phyloP scores from a whole-genome alignment of 1,139 yeast genomes.

The Protomyces macrosporus region DNA sequence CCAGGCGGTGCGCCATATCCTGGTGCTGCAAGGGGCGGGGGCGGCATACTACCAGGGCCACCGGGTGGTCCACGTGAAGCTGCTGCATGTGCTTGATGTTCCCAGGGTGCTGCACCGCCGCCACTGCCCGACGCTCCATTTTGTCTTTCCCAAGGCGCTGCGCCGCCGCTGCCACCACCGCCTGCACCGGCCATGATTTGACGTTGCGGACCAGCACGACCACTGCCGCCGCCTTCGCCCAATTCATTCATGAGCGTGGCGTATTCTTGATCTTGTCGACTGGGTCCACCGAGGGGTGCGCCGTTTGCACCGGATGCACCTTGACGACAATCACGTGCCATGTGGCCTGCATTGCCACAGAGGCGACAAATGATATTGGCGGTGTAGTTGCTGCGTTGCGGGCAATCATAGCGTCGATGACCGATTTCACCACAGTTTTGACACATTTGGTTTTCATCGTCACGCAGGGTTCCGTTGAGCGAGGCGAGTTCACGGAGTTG shows the following conservation, averaged over 20 bases:
- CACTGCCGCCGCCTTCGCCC: slow-evolving; percentile 22
- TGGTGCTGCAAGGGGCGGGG: slow-evolving; percentile 24
- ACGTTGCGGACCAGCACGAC: neutral
- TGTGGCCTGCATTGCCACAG: slow-evolving; percentile 83
- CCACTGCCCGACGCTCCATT: neutral
- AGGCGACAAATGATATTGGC: slow-evolving; percentile 62
- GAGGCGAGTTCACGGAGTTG: slow-evolving; percentile 90
- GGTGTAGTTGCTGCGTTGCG: slow-evolving; percentile 50
- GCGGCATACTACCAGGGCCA: slow-evolving; percentile 17
- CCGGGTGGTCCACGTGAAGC: slow-evolving; percentile 13
- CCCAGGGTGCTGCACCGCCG: slow-evolving; percentile 12
- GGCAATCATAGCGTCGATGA: slow-evolving; percentile 59
- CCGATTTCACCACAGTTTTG: slow-evolving; percentile 56
- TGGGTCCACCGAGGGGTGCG: slow-evolving; percentile 30
- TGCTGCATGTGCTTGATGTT: slow-evolving; percentile 9
- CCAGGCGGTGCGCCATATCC: slow-evolving; percentile 27
- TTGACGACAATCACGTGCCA: slow-evolving; percentile 75
- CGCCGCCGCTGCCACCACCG: slow-evolving; percentile 12
- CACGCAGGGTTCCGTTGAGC: slow-evolving; percentile 87
- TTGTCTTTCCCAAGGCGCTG: slow-evolving; percentile 20
- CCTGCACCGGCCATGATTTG: slow-evolving; percentile 13
- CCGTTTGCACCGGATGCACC: slow-evolving; percentile 33
- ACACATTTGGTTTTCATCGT: slow-evolving; percentile 67
- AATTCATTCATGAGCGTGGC: slow-evolving; percentile 51
- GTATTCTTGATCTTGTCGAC: slow-evolving; percentile 46